Evolutionary conservation across 495 filamentous ascomycete genomes (phyloP).

Genomic region (Friedmanniomyces endolithicus): DNA sequence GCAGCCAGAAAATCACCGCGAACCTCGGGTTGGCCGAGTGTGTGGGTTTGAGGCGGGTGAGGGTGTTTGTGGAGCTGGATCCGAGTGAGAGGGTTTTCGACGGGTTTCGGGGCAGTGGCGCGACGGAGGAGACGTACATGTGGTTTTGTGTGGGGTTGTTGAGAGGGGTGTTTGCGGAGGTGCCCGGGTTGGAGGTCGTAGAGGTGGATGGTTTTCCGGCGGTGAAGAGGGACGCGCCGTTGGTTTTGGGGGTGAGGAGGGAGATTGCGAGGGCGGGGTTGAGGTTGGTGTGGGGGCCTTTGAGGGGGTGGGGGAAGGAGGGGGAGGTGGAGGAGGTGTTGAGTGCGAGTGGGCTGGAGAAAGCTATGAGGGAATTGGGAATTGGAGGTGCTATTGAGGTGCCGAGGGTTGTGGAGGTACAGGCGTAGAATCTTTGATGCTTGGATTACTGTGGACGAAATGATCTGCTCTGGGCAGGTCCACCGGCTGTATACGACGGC

Average conservation of each 20-base stretch:
- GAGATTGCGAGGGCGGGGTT: slow-evolving; percentile 40
- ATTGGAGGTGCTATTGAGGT: neutral
- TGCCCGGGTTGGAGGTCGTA: slow-evolving; percentile 49
- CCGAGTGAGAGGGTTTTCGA: slow-evolving; percentile 55
- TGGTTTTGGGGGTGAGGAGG: slow-evolving; percentile 56
- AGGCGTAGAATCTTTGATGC: neutral
- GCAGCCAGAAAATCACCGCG: slow-evolving; percentile 56
- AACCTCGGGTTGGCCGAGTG: slow-evolving; percentile 55
- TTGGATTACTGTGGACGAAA: too few species aligned
- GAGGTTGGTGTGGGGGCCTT: slow-evolving; percentile 54
- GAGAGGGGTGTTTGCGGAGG: slow-evolving; percentile 41
- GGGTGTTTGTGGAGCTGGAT: slow-evolving; percentile 68
- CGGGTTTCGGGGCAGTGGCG: slow-evolving; percentile 49
- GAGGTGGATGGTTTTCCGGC: slow-evolving; percentile 65
- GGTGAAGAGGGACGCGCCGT: slow-evolving; percentile 53
- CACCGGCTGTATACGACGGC: too few species aligned
- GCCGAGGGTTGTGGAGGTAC: slow-evolving; percentile 6
- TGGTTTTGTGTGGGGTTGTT: slow-evolving; percentile 52
- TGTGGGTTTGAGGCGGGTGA: slow-evolving; percentile 47
- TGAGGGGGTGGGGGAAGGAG: slow-evolving; percentile 48
- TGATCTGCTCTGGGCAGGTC: too few species aligned
- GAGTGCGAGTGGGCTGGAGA: slow-evolving; percentile 19
- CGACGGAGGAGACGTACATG: slow-evolving; percentile 58
- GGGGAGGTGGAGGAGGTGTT: slow-evolving; percentile 12
- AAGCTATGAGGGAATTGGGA: slow-evolving; percentile 16